Evolutionary conservation across 352 stramenopile genomes (phyloP), one percentile per base, ranked within the genome.

Genomic region (Nothophytophthora sp.): DNA sequence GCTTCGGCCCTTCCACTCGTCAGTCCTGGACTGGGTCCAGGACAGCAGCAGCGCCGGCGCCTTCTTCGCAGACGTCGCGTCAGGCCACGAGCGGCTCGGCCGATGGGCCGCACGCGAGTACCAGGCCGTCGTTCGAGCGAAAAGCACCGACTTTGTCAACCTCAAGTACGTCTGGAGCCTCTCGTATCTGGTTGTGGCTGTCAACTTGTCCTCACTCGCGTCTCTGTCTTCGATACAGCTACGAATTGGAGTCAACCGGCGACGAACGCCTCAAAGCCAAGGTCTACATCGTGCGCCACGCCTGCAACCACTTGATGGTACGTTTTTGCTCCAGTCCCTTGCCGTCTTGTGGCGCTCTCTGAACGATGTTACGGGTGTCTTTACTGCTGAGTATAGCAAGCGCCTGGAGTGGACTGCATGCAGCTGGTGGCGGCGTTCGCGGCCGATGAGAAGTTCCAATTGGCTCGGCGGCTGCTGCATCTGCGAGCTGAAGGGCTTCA

Each of bases 271-370:
- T 40, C 28, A 72, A 70, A 38, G 60, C 64, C 12, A 68, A 81
- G 16, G 66, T 89, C 28, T 91, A 91, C 45, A 91, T 91, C 18
- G 80, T 90, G 34, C 81, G 81, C 36, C 79, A 91, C 44, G 69
- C 75, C n/a, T 73, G 70, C 46, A 87, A 86, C 29, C 81, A 91
- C 41, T 63, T 91, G 18, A 81, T 75, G 73, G 80, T 91, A 72
- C 16, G 63, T 5, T 1, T 54, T 12, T 22, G 7, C 10, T 4
- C 29, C 33, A 18, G 13, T 15, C 33, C 16, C 30, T 35, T 48
- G 7, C 34, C 9, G 8, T 5, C 25, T 39, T 33, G 6, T 18
- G 18, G 22, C 18, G 19, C 32, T 37, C 5, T 36, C 23, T 44
- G 32, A 51, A n/a, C n/a, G n/a, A n/a, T n/a, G n/a, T n/a, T n/a